Evolutionary conservation across 202 grass and related monocot species (phyloP).

Genomic region (Carex sylvatica): DNA sequence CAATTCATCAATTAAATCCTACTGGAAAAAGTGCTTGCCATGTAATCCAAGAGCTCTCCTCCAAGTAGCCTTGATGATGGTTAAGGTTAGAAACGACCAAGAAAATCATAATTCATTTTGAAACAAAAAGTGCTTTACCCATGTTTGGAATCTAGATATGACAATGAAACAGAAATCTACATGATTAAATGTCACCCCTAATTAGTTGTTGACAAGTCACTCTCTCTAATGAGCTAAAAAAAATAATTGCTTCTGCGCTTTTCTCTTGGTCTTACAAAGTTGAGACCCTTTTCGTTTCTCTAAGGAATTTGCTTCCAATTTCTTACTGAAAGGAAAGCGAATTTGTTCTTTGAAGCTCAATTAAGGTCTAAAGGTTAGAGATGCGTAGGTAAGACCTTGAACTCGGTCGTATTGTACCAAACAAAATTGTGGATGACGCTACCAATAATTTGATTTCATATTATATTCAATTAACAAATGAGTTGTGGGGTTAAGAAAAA

Average conservation of each 20-base stretch:
- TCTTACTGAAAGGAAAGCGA: not conserved
- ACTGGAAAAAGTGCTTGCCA: not conserved
- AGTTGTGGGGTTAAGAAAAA: not conserved
- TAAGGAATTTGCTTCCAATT: not conserved
- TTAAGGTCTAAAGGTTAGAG: slow-evolving; percentile 25
- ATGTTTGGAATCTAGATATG: not conserved
- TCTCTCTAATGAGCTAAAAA: slow-evolving; percentile 1
- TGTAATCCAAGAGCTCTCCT: slow-evolving; percentile 14
- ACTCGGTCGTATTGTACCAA: not conserved
- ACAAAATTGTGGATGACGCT: slow-evolving; percentile 26
- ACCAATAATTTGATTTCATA: not conserved
- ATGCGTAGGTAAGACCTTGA: slow-evolving; percentile 14
- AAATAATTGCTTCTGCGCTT: not conserved
- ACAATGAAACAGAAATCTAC: slow-evolving; percentile 18
- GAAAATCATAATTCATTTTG: not conserved
- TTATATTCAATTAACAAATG: slow-evolving; percentile 3
- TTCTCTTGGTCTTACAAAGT: slow-evolving; percentile 21
- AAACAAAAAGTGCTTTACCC: slow-evolving; percentile 10
- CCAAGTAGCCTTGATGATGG: not conserved
- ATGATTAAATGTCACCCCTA: not conserved
- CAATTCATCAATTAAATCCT: not conserved
- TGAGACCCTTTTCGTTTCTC: slow-evolving; percentile 6
- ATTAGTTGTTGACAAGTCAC: slow-evolving; percentile 14
- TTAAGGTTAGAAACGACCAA: slow-evolving; percentile 5
- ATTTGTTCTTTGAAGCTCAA: slow-evolving; percentile 2